Evolutionary conservation across 495 filamentous ascomycete genomes (phyloP), one percentile per base, ranked within the genome.

Genomic region (Melanomma pulvis-pyrius): DNA sequence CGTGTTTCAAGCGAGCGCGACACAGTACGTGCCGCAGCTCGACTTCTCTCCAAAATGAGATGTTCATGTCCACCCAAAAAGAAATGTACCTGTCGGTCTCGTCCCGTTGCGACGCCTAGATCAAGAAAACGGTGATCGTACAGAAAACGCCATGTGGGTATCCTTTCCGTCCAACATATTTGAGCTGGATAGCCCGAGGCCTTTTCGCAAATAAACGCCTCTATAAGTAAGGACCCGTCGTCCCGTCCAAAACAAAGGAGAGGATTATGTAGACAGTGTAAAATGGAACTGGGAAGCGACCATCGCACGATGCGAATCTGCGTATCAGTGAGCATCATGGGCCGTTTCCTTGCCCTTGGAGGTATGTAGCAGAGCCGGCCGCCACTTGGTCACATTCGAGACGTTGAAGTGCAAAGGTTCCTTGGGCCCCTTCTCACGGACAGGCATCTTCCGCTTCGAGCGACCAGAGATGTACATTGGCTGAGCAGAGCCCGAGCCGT

Each of bases 361-460:
- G 7, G 57, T 53, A 32, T 65, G 54, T 44, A 71, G 58, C 19
- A 71, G 34, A 13, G 28, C 44, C 11, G 69, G 65, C 30, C 69
- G 54, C 65, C 64, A 71, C 25, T 71, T 71, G 22, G 63, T 41
- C 24, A 71, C 63, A 25, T 67, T 63, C 26, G 39, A 26, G 24
- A 71, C 65, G 44, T 68, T 71, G 59, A 71, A 71, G 55, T 68
- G 69, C 17, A 71, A 56, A 11, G 70, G 70, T 54, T 72, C 70
- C 52, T 67, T 72, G n/a, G 62, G 49, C 5, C 62, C 63, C 30
- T 72, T 69, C 50, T 71, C 60, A 21, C 65, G 47, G 25, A 71
- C 69, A 19, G 70, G 61, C 57, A 72, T 69, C 66, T 72, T 72
- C 32, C 70, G 50, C 59, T 72, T 72, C 15, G 70, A 72, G 12